Conservation (phyloP, 140 eudicot genomes). For the Senecio squalidus region DNA sequence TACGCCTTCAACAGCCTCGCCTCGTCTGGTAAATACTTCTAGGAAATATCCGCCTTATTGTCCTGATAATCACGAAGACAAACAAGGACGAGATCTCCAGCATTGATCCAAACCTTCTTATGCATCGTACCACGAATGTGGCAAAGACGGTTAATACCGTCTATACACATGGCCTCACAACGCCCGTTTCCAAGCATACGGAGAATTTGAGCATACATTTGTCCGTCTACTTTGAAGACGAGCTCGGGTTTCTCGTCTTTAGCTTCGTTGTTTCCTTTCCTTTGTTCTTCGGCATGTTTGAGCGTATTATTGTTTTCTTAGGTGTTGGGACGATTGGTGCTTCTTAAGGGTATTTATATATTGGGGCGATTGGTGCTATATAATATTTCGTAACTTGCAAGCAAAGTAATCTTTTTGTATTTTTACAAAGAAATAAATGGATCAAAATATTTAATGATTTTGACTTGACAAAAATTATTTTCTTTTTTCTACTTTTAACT, state of each 20-base stretch:
- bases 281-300: slow-evolving; percentile 92
- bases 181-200: slow-evolving; percentile 96
- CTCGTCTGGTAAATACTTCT: slow-evolving; percentile 88
- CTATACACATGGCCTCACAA: slow-evolving; percentile 77
- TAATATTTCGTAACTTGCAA: too few relatives aligned
- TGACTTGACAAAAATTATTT: too few relatives aligned
- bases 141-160: slow-evolving; percentile 75
- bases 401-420: too few relatives aligned
- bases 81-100: slow-evolving; percentile 80
- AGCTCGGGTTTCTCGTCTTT: slow-evolving; percentile 93
- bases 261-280: slow-evolving; percentile 95
- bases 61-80: slow-evolving; percentile 95
- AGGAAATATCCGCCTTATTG: slow-evolving; percentile 80
- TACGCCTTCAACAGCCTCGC: slow-evolving; percentile 83
- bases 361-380: too few relatives aligned
- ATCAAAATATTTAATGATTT: too few relatives aligned
- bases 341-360: too few relatives aligned
- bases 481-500: too few relatives aligned
- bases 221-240: slow-evolving; percentile 88
- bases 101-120: slow-evolving; percentile 94
- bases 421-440: too few relatives aligned
- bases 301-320: too few relatives aligned
- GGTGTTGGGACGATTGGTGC: too few relatives aligned
- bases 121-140: slow-evolving; percentile 98
- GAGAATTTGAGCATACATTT: slow-evolving; percentile 80